Conservation (phyloP, 208 protist genomes). For the Crithidia bombi region DNA sequence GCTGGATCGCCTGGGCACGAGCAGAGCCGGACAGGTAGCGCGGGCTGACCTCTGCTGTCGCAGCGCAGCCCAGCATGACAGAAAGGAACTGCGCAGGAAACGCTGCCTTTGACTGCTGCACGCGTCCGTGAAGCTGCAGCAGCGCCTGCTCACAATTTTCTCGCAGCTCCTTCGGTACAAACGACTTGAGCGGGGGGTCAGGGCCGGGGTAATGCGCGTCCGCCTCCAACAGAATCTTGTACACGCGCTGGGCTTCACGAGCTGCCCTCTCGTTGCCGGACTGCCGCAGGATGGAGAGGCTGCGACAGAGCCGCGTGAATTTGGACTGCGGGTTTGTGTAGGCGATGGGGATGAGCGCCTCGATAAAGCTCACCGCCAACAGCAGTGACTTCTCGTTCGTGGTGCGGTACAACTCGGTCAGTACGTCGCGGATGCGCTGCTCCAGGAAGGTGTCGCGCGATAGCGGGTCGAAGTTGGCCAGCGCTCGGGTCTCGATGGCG, state of each 20-base stretch:
- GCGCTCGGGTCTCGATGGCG: constrained; percentile 77
- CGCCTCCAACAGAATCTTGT: constrained; percentile 70
- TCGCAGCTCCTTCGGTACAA: constrained; percentile 86
- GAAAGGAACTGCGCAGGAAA: constrained; percentile 81
- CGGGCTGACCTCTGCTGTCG: constrained; percentile 78
- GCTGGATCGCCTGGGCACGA: constrained; percentile 70
- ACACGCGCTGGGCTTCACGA: constrained; percentile 77
- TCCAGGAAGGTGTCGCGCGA: constrained; percentile 84
- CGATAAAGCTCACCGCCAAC: constrained; percentile 77
- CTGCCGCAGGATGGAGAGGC: constrained; percentile 71
- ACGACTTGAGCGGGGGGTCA: constrained; percentile 77
- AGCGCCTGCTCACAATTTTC: constrained; percentile 85
- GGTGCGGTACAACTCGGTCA: constrained; percentile 70
- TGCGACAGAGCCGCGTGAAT: constrained; percentile 85
- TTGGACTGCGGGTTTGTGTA: constrained; percentile 85
- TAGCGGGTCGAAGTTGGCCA: constrained; percentile 78
- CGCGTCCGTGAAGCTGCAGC: constrained; percentile 78
- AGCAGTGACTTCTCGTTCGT: constrained; percentile 55
- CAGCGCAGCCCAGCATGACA: constrained; percentile 71
- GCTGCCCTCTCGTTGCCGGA: constrained; percentile 70
- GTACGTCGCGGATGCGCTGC: constrained; percentile 80
- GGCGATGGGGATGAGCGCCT: constrained; percentile 75
- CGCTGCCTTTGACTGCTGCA: constrained; percentile 51
- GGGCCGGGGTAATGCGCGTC: constrained; percentile 47
- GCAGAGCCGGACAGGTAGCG: constrained; percentile 69